These are phyloP conservation scores for Talaromyces liani DNA, from an alignment of 495 filamentous ascomycete species.

Conservation along the genomic window DNA sequence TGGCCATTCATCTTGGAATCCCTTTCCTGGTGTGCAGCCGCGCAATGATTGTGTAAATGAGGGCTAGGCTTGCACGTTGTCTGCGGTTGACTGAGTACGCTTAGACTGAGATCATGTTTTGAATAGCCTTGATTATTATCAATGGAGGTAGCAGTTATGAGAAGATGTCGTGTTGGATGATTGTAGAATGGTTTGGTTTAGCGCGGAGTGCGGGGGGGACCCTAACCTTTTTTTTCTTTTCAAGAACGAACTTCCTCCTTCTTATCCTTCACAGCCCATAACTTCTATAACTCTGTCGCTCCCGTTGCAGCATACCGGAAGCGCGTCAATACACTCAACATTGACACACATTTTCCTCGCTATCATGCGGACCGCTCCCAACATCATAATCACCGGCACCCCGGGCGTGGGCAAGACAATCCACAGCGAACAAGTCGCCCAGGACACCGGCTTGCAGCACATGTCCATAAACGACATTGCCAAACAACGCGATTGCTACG, in stretches of 20 bases:
- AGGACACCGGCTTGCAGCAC: constrained; percentile 68
- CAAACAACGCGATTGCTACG: constrained; percentile 75
- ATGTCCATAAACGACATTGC: constrained; percentile 85
- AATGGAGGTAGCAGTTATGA: no score
- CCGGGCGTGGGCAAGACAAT: constrained; percentile 94
- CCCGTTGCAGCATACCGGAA: not conserved
- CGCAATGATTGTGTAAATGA: no score
- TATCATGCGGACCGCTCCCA: constrained; percentile 56
- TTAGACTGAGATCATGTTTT: no score
- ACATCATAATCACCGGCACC: constrained; percentile 92
- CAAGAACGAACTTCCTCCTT: not conserved
- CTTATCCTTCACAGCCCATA: not conserved
- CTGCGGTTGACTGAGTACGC: no score
- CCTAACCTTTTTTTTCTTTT: not conserved
- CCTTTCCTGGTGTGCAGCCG: no score
- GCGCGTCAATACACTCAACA: not conserved
- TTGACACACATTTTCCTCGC: not conserved
- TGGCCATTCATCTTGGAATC: no score
- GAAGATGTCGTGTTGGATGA: no score
- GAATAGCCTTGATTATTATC: no score
- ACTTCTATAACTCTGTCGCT: not conserved
- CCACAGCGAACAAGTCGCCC: constrained; percentile 71
- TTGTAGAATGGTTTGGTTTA: not conserved
- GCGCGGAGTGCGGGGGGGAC: not conserved
- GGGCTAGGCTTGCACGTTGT: no score